Base-by-base conservation (phyloP, 441 rosid genomes). In the Croton laevigatus region DNA sequence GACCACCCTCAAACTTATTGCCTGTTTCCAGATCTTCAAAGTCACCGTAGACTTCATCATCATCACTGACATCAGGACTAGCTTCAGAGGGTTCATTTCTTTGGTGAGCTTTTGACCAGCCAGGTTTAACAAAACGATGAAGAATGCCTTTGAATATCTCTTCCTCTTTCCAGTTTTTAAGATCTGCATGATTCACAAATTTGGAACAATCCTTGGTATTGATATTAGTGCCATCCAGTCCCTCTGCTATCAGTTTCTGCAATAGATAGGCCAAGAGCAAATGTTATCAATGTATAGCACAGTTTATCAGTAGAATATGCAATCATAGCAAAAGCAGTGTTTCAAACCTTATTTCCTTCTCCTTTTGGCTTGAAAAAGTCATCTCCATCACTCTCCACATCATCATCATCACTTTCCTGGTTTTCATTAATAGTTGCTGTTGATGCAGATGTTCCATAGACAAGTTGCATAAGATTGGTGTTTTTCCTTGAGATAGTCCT, bases 11-110 rank as follows among this genome's bases (percentile, higher is more conserved):
- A 68, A 83, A 77, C 73, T 82, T 88, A 78, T 88, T 86, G 69
- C 93, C 91, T 0, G 89, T 88, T 85, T 90, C 99, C 76, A 94
- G 54, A 88, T 94, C 99, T 79, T 92, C 97, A 78, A 94, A 94
- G 69, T 94, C 97, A 45, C 97, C 98, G 80, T 81, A 77, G 51
- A 79, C 78, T 12, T 80, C 4, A 48, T 48, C 53, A 14, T 48
- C 53, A 48, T 48, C 96, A 54, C 80, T 87, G 46, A 86, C 88
- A 46, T 81, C 83, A 76, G 34, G 49, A 65, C 75, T 78, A 57
- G 70, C 74, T 54, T 72, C 83, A 46, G 82, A 68, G 12, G 60
- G 66, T 75, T 77, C 55, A 80, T 89, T 86, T 81, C 96, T 83
- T 73, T 71, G 75, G 71, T 87, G 89, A 70, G 89, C 93, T 81